These are phyloP conservation scores for Sporopachydermia lactativora DNA, from an alignment of 805 yeast genomes.

Conservation along the genomic window DNA sequence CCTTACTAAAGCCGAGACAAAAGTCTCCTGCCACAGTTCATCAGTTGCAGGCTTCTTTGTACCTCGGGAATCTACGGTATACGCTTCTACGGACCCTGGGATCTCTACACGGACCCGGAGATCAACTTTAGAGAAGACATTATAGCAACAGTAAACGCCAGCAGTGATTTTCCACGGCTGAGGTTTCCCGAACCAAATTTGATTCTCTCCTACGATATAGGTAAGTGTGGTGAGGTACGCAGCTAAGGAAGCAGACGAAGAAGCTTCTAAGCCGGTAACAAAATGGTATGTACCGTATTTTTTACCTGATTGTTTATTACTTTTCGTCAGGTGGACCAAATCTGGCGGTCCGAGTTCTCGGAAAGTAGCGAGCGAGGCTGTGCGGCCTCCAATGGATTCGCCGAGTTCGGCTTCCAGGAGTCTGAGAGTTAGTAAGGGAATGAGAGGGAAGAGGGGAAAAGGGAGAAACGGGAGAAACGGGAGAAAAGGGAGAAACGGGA, in stretches of 20 bases:
- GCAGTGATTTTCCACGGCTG: slow-evolving; percentile 26
- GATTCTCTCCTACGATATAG: slow-evolving; percentile 33
- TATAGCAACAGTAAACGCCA: slow-evolving; percentile 42
- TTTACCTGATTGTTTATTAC: slow-evolving; percentile 27
- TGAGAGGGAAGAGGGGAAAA: neutral
- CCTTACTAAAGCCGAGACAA: slow-evolving; percentile 59
- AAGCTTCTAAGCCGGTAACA: slow-evolving; percentile 38
- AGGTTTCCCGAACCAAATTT: slow-evolving; percentile 61
- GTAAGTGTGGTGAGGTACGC: slow-evolving; percentile 39
- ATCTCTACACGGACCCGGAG: slow-evolving; percentile 49
- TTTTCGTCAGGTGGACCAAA: slow-evolving; percentile 36
- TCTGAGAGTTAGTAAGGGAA: slow-evolving; percentile 13
- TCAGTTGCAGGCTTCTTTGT: slow-evolving; percentile 23
- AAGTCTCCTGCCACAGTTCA: slow-evolving; percentile 32
- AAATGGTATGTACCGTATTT: slow-evolving; percentile 42
- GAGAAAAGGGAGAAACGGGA: no score
- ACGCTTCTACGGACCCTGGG: slow-evolving; percentile 32
- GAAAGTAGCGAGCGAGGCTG: slow-evolving; percentile 26
- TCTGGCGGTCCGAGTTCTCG: slow-evolving; percentile 67
- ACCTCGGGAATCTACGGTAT: slow-evolving; percentile 21
- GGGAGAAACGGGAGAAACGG: no score
- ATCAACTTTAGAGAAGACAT: slow-evolving; percentile 62
- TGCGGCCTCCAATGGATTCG: slow-evolving; percentile 38
- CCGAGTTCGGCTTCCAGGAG: slow-evolving; percentile 35
- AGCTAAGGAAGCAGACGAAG: slow-evolving; percentile 38